Evolutionary conservation across 2,329 filamentous ascomycete genomes (phyloP).

Genomic region (Colletotrichum musae): DNA sequence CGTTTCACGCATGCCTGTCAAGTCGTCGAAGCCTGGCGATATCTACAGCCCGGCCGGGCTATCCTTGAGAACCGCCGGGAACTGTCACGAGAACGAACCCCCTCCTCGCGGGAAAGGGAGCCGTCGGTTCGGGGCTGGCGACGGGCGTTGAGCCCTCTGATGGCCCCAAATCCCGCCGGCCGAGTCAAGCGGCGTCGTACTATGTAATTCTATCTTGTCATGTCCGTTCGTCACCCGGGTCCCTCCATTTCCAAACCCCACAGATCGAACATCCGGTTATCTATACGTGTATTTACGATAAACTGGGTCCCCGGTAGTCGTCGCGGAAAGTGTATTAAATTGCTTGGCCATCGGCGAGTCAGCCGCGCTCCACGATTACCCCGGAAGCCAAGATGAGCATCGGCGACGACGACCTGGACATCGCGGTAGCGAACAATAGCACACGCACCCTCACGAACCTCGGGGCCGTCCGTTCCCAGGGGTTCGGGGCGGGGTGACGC

Average conservation of each 20-base stretch:
- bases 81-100: background rate
- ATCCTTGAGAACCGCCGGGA: background rate
- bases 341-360: slow-evolving; percentile 27
- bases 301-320: slow-evolving; percentile 19
- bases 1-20: slow-evolving; percentile 3
- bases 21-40: background rate
- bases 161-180: background rate
- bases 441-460: background rate
- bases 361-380: slow-evolving; percentile 32
- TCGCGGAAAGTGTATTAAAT: slow-evolving; percentile 29
- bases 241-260: slow-evolving; percentile 8
- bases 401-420: background rate
- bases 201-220: background rate
- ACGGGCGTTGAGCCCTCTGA: background rate
- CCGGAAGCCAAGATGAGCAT: slow-evolving; percentile 26
- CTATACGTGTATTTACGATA: background rate
- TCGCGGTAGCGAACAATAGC: background rate
- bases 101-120: background rate
- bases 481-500: slow-evolving; percentile 1
- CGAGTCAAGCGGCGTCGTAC: background rate
- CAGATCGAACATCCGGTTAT: slow-evolving; percentile 22
- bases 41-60: slow-evolving; percentile 8
- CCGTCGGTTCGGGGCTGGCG: background rate
- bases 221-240: background rate
- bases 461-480: slow-evolving; percentile 12